Base-by-base conservation (phyloP, 768 basidiomycete genomes). In the Dendrothele bispora region DNA sequence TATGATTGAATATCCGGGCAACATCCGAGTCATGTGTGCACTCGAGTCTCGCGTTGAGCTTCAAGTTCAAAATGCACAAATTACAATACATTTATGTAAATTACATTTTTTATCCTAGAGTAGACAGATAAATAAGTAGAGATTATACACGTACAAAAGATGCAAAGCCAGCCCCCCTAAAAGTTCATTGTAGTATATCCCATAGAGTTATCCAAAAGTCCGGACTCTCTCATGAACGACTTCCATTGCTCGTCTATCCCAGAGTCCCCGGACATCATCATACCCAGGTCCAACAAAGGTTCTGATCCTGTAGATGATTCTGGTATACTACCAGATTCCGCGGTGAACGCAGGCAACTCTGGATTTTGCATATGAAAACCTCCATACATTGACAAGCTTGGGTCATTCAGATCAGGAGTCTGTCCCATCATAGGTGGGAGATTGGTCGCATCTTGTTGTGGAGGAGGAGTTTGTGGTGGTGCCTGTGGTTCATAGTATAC, bases 161-260 rank as follows among this genome's bases (percentile, higher is more conserved):
- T 30, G n/a, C 36, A 25, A 24, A n/a, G n/a, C n/a, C n/a, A n/a
- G n/a, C n/a, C n/a, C n/a, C n/a, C n/a, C n/a, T n/a, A n/a, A n/a
- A n/a, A n/a, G n/a, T n/a, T n/a, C n/a, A n/a, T n/a, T n/a, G n/a
- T n/a, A n/a, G n/a, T n/a, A n/a, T n/a, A n/a, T 21, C 20, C 27
- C 6, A 7, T 21, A 14, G 38, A 26, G 3, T 56, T 58, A n/a
- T 80, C 77, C 43, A 84, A 55, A 36, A 85, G 62, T 15, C 80
- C 82, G 8, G 79, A 77, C 47, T 83, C 78, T 29, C 76, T 74
- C 77, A 87, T 83, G 54, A 86, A 79, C 7, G 75, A 73, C 58
- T 71, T 74, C 85, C 85, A 87, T 56, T 79, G 79, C 44, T 84
- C 79, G 52, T 83, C 81, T 59, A 83, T 79, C 10, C 74, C 73